These are phyloP conservation scores for Alternaria brassicae DNA, from an alignment of 2,329 filamentous ascomycete genomes.

Conservation along the genomic window DNA sequence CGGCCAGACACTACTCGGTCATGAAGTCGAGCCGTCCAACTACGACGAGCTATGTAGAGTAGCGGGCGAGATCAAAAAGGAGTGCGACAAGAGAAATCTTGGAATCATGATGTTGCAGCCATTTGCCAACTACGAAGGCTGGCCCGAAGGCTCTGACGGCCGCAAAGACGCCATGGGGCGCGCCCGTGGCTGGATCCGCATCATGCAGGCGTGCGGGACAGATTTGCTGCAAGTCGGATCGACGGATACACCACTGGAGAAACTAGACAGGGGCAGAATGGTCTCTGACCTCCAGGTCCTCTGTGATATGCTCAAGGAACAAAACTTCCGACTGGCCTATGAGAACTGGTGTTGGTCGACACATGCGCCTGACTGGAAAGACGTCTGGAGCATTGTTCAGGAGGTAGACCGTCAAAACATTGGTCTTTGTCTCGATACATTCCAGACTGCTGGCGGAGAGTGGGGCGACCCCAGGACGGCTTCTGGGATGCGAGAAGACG, in stretches of 20 bases:
- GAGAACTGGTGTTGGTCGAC: conserved; percentile 79
- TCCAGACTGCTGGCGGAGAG: conserved; percentile 75
- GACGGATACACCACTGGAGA: conserved; percentile 65
- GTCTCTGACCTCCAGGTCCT: conserved; percentile 69
- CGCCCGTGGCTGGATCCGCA: conserved; percentile 70
- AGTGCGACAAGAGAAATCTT: conserved; percentile 63
- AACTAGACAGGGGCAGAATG: conserved; percentile 62
- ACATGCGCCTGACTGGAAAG: conserved; percentile 70
- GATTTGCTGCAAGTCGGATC: conserved; percentile 72
- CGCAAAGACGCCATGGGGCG: conserved; percentile 68
- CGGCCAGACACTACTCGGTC: conserved; percentile 60
- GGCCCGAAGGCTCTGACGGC: conserved; percentile 65
- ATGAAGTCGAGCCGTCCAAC: conserved; percentile 63
- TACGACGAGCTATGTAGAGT: conserved; percentile 65
- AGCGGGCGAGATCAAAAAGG: conserved; percentile 60
- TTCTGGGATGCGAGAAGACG: conserved; percentile 64
- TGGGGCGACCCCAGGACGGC: conserved; percentile 73
- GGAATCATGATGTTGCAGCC: conserved; percentile 76
- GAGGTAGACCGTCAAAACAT: conserved; percentile 70
- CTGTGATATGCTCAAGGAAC: conserved; percentile 59
- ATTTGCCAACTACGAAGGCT: conserved; percentile 79
- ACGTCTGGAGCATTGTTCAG: conserved; percentile 72
- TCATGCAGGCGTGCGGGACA: conserved; percentile 74
- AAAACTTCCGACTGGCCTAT: conserved; percentile 70
- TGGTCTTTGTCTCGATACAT: conserved; percentile 78